Percentiles rank a stretch among this genome's conserved stretches.
Evolutionary conservation across 768 basidiomycete species (phyloP).

Genomic region (Omphalotus guepiniiformis): DNA sequence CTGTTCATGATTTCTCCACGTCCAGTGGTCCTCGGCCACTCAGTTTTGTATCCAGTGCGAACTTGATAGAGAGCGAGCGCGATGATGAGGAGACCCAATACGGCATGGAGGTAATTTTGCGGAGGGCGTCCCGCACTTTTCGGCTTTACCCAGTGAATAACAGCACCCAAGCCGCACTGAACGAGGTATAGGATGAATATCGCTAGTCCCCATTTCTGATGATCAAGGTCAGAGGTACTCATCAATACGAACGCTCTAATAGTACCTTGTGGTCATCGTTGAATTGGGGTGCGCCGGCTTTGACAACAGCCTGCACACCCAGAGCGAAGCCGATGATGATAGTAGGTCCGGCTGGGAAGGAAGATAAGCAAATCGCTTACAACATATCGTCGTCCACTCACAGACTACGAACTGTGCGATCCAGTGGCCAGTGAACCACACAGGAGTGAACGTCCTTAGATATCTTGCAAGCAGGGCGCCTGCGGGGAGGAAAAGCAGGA

Average conservation of each 20-base stretch:
- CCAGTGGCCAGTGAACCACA: slow-evolving; percentile 55
- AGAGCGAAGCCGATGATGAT: slow-evolving; percentile 42
- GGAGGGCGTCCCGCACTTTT: slow-evolving; percentile 34
- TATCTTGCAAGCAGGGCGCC: slow-evolving; percentile 54
- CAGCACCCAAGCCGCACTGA: slow-evolving; percentile 45
- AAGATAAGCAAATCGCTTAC: slow-evolving; percentile 11
- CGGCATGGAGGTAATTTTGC: slow-evolving; percentile 57
- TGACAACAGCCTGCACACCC: slow-evolving; percentile 35
- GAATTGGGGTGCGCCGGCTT: slow-evolving; percentile 32
- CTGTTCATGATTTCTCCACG: slow-evolving; percentile 30
- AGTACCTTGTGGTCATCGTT: slow-evolving; percentile 47
- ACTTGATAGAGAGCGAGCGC: slow-evolving; percentile 48
- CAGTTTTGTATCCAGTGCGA: slow-evolving; percentile 38
- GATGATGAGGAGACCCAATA: slow-evolving; percentile 48
- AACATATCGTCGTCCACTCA: slow-evolving; percentile 17
- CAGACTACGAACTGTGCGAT: slow-evolving; percentile 45
- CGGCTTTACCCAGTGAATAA: slow-evolving; percentile 53
- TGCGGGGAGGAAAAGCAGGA: slow-evolving; percentile 47
- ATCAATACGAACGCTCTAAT: slow-evolving; percentile 3
- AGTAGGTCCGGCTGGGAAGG: slow-evolving; percentile 34
- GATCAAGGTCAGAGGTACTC: not conserved
- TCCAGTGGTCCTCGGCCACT: slow-evolving; percentile 48
- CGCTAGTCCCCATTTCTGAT: slow-evolving; percentile 44
- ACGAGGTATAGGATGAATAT: slow-evolving; percentile 46
- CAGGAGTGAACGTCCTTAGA: slow-evolving; percentile 40